Conservation (phyloP, 768 basidiomycete genomes). For the Leccinum rimulosum region DNA sequence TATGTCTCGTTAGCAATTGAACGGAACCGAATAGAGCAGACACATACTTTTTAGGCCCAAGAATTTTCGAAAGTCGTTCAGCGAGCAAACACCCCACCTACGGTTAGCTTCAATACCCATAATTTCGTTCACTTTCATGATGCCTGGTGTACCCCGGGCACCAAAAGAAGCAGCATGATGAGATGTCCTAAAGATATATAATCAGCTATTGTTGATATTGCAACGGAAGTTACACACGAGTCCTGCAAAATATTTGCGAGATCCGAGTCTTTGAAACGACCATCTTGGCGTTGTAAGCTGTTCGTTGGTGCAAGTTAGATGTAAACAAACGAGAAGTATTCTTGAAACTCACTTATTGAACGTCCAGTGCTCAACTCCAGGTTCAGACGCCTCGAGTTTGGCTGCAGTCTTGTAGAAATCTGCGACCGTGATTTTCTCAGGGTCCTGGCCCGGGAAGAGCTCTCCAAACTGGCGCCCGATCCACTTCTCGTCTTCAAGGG, state of each 20-base stretch:
- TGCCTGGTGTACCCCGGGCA: constrained; percentile 72
- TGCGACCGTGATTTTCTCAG: constrained; percentile 42
- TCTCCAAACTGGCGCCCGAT: constrained; percentile 45
- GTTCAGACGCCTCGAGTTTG: constrained; percentile 39
- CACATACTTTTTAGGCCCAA: constrained; percentile 70
- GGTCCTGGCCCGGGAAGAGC: constrained; percentile 52
- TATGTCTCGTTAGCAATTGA: background rate
- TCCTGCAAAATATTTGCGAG: constrained; percentile 65
- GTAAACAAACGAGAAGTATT: background rate
- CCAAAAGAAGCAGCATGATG: constrained; percentile 71
- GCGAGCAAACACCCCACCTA: constrained; percentile 75
- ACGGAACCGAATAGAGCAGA: background rate
- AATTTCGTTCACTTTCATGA: constrained; percentile 75
- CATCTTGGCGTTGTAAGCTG: constrained; percentile 64
- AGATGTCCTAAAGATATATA: constrained; percentile 48
- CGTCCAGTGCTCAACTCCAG: constrained; percentile 60
- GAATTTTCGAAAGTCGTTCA: constrained; percentile 85
- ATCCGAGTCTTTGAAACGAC: constrained; percentile 63
- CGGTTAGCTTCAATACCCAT: constrained; percentile 83
- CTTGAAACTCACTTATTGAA: constrained; percentile 50
- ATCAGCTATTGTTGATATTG: background rate
- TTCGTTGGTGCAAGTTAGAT: constrained; percentile 5
- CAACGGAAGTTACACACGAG: constrained; percentile 46
- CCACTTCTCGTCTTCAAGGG: constrained; percentile 70
- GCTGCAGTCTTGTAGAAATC: constrained; percentile 53